Percentiles rank a stretch among this genome's conserved stretches.
Conservation (phyloP, 1,139 yeast genomes). For the Saccharomycopsis crataegensis region DNA sequence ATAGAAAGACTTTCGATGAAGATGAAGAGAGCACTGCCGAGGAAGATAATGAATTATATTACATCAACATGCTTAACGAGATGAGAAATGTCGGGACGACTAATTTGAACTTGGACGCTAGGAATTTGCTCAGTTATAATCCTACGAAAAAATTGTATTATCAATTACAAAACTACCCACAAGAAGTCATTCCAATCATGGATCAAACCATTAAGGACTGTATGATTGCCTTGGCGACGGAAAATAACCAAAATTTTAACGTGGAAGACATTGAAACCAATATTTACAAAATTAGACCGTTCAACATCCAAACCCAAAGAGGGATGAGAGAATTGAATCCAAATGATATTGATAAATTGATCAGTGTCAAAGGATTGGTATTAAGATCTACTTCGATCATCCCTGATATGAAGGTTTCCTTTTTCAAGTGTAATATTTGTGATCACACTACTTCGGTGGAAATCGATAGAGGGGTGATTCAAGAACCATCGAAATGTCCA, state of each 20-base stretch:
- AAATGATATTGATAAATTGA: slow-evolving; percentile 88
- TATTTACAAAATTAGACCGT: slow-evolving; percentile 85
- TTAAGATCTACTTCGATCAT: slow-evolving; percentile 84
- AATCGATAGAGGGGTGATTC: slow-evolving; percentile 88
- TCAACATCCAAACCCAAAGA: slow-evolving; percentile 55
- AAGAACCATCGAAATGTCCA: slow-evolving; percentile 91
- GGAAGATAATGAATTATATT: slow-evolving; percentile 67
- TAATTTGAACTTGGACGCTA: slow-evolving; percentile 78
- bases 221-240: slow-evolving; percentile 70
- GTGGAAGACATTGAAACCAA: slow-evolving; percentile 63
- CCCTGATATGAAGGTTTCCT: slow-evolving; percentile 97
- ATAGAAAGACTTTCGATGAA: slow-evolving; percentile 45
- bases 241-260: slow-evolving; percentile 36
- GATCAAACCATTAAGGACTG: slow-evolving; percentile 93
- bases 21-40: slow-evolving; percentile 32
- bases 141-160: slow-evolving; percentile 72
- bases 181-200: slow-evolving; percentile 95
- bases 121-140: slow-evolving; percentile 68
- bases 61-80: slow-evolving; percentile 62
- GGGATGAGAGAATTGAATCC: slow-evolving; percentile 97
- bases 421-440: slow-evolving; percentile 92
- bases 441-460: slow-evolving; percentile 89
- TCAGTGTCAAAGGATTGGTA: slow-evolving; percentile 85
- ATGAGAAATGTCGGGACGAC: slow-evolving; percentile 77
- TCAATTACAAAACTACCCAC: slow-evolving; percentile 88